These are phyloP conservation scores for Cystofilobasidium bisporidii DNA, from an alignment of 768 basidiomycete genomes.

Conservation along the genomic window DNA sequence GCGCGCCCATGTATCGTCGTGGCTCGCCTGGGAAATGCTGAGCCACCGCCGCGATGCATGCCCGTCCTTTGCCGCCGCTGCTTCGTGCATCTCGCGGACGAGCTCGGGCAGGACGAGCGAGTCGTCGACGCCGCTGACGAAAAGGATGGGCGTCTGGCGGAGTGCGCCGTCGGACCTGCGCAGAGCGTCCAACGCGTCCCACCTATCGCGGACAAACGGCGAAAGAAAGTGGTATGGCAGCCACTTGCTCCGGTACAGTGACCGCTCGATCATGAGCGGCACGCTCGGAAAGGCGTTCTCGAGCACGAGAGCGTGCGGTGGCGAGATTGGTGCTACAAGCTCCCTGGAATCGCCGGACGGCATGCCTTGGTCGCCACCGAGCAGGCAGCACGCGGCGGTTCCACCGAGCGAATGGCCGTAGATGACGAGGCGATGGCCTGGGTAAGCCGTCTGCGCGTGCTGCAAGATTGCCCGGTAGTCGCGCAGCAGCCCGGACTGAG, in stretches of 20 bases:
- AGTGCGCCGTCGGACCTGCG: slow-evolving; percentile 38
- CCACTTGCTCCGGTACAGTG: slow-evolving; percentile 46
- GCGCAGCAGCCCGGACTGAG: slow-evolving; percentile 41
- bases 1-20: slow-evolving; percentile 42
- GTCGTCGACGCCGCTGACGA: slow-evolving; percentile 40
- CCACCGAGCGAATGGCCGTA: slow-evolving; percentile 51
- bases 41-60: slow-evolving; percentile 31
- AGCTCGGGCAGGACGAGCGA: slow-evolving; percentile 46
- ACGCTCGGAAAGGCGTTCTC: slow-evolving; percentile 50
- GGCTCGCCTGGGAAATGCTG: slow-evolving; percentile 39
- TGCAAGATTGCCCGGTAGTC: slow-evolving; percentile 43
- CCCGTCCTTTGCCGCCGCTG: background rate
- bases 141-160: slow-evolving; percentile 30
- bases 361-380: slow-evolving; percentile 29
- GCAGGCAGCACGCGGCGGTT: slow-evolving; percentile 43
- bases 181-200: slow-evolving; percentile 45
- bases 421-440: slow-evolving; percentile 39
- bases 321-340: background rate
- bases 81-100: slow-evolving; percentile 38
- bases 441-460: slow-evolving; percentile 40
- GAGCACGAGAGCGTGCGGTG: slow-evolving; percentile 43
- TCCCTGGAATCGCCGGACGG: too few species aligned
- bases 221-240: slow-evolving; percentile 49
- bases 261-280: slow-evolving; percentile 43
- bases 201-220: slow-evolving; percentile 45